These are phyloP conservation scores for Penicillium argentinense DNA, from an alignment of 495 filamentous ascomycete genomes.

Conservation along the genomic window DNA sequence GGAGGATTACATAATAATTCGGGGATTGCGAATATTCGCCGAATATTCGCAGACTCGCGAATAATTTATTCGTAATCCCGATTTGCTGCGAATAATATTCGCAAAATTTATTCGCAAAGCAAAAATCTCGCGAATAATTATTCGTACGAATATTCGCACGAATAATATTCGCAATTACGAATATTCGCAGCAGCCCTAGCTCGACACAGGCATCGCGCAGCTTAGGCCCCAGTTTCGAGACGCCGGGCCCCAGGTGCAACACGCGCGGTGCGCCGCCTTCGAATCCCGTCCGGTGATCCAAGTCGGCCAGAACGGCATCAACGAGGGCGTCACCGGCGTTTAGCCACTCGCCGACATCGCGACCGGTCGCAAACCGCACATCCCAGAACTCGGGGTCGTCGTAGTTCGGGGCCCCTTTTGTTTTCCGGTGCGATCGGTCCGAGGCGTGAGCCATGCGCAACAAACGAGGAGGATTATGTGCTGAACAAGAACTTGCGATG, in stretches of 20 bases:
- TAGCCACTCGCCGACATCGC: constrained; percentile 46
- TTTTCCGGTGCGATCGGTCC: constrained; percentile 19
- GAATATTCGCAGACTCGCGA: no score
- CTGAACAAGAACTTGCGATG: no score
- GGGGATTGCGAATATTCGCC: no score
- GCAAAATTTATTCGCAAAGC: no score
- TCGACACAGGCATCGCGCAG: constrained; percentile 34
- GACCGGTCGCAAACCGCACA: constrained; percentile 37
- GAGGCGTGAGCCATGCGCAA: constrained; percentile 6
- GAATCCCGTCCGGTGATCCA: constrained; percentile 19
- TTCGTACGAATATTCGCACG: no score
- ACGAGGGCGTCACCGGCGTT: constrained; percentile 39
- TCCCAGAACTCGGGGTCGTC: constrained; percentile 43
- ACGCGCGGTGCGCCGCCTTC: constrained; percentile 20
- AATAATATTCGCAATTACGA: no score
- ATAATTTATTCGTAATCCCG: no score
- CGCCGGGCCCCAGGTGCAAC: constrained; percentile 42
- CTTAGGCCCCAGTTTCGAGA: constrained; percentile 37
- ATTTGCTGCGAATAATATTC: no score
- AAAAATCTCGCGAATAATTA: no score
- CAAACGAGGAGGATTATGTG: neutral
- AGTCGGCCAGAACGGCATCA: constrained; percentile 26
- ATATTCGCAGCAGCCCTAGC: no score
- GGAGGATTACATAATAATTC: no score
- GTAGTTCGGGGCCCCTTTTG: constrained; percentile 39